Evolutionary conservation across 768 basidiomycete species (phyloP).

Genomic region (Mycena maculata): DNA sequence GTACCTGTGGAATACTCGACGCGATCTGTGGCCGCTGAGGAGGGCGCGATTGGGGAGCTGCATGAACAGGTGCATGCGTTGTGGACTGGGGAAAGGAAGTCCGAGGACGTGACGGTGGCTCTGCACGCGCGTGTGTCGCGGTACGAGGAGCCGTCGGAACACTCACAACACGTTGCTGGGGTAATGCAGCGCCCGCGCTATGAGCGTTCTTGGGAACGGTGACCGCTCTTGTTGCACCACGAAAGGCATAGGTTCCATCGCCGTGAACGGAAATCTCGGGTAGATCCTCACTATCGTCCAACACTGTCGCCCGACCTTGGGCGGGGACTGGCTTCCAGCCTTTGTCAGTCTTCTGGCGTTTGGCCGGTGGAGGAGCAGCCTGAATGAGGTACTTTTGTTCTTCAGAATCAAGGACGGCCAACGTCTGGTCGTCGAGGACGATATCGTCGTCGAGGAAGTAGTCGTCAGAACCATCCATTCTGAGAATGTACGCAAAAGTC

Average conservation of each 20-base stretch:
- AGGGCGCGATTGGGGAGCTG: not conserved
- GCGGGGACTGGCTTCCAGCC: conserved; percentile 55
- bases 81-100: not conserved
- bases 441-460: conserved; percentile 70
- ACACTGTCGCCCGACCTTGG: conserved; percentile 35
- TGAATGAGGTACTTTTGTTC: conserved; percentile 59
- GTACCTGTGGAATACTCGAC: conserved; percentile 4
- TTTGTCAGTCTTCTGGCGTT: conserved; percentile 65
- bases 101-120: conserved; percentile 27
- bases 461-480: conserved; percentile 74
- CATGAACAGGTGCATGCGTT: not conserved
- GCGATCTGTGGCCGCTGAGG: not conserved
- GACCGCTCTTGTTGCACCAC: conserved; percentile 33
- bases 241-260: conserved; percentile 68
- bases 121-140: conserved; percentile 13
- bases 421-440: conserved; percentile 68
- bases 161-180: conserved; percentile 14
- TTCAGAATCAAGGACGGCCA: conserved; percentile 70
- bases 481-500: not conserved
- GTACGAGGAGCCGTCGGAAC: not conserved
- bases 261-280: conserved; percentile 73
- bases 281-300: conserved; percentile 61
- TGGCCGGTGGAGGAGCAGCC: conserved; percentile 53
- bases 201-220: conserved; percentile 13
- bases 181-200: conserved; percentile 11